Evolutionary conservation across 169 alveolate genomes (phyloP).

Genomic region (Plasmodium vinckei): DNA sequence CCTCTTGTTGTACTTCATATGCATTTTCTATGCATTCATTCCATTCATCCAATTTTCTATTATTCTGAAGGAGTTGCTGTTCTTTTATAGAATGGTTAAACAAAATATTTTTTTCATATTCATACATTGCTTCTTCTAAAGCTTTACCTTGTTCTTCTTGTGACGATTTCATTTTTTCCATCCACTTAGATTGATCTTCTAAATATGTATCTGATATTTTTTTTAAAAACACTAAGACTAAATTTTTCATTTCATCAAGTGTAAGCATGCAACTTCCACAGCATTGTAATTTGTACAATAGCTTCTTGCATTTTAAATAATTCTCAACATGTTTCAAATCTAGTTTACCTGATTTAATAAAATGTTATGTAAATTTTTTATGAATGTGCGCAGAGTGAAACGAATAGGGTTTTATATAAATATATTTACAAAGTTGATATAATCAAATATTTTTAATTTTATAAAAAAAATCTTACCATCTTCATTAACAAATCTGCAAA

Average conservation of each 20-base stretch:
- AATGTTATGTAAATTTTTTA: not conserved
- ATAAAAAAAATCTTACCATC: slow-evolving; percentile 77
- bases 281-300: slow-evolving; percentile 78
- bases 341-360: slow-evolving; percentile 80
- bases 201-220: slow-evolving; percentile 82
- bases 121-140: slow-evolving; percentile 69
- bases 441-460: not conserved
- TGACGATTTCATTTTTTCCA: slow-evolving; percentile 48
- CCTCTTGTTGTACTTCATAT: slow-evolving; percentile 74
- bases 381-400: not conserved
- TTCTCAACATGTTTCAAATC: slow-evolving; percentile 78
- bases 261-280: slow-evolving; percentile 81
- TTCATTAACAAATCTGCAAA: slow-evolving; percentile 80
- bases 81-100: slow-evolving; percentile 64
- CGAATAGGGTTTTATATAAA: not conserved
- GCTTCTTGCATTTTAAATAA: slow-evolving; percentile 77
- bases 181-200: slow-evolving; percentile 71
- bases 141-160: slow-evolving; percentile 75
- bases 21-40: slow-evolving; percentile 50
- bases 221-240: slow-evolving; percentile 88
- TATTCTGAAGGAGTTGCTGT: slow-evolving; percentile 54
- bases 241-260: slow-evolving; percentile 84
- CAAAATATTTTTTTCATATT: slow-evolving; percentile 56
- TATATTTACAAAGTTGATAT: not conserved
- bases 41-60: slow-evolving; percentile 50